phyloP scores from a whole-genome alignment of 2,329 filamentous ascomycete species.

The Sarocladium strictum region DNA sequence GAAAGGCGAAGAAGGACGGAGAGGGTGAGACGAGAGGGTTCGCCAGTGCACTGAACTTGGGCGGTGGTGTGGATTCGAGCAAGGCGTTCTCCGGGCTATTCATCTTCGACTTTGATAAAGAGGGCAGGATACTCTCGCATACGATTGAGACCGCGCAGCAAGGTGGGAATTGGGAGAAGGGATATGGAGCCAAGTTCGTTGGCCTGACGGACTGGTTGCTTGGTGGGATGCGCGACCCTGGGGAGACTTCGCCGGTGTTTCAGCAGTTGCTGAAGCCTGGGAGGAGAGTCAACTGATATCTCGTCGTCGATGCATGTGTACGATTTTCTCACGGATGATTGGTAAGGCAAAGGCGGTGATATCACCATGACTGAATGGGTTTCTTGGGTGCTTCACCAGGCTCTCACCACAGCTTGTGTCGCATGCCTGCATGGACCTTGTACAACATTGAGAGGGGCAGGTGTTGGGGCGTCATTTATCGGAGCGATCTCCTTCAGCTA shows the following conservation, averaged over 20 bases:
- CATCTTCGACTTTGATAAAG: conserved; percentile 88
- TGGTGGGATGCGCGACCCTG: conserved; percentile 54
- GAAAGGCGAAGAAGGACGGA: conserved; percentile 14
- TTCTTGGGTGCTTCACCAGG: no score
- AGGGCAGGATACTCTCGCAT: conserved; percentile 78
- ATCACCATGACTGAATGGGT: no score
- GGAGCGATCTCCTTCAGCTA: neutral
- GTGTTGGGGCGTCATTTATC: neutral
- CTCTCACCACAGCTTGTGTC: no score
- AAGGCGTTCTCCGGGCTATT: conserved; percentile 88
- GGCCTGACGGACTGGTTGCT: conserved; percentile 92
- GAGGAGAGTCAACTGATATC: neutral
- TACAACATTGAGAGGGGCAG: neutral
- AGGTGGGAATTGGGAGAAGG: conserved; percentile 74
- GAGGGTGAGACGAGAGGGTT: conserved; percentile 21
- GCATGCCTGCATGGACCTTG: no score
- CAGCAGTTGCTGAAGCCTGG: conserved; percentile 17
- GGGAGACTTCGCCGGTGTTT: conserved; percentile 29
- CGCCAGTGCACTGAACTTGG: conserved; percentile 36
- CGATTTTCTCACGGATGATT: no score
- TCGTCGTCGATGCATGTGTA: neutral
- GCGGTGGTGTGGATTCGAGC: conserved; percentile 40
- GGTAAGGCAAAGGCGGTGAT: no score
- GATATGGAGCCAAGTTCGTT: conserved; percentile 75
- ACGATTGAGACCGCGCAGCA: conserved; percentile 93